These are phyloP conservation scores for Cardamine chenopodiifolia DNA, from an alignment of 345 rosid genomes.

Conservation along the genomic window DNA sequence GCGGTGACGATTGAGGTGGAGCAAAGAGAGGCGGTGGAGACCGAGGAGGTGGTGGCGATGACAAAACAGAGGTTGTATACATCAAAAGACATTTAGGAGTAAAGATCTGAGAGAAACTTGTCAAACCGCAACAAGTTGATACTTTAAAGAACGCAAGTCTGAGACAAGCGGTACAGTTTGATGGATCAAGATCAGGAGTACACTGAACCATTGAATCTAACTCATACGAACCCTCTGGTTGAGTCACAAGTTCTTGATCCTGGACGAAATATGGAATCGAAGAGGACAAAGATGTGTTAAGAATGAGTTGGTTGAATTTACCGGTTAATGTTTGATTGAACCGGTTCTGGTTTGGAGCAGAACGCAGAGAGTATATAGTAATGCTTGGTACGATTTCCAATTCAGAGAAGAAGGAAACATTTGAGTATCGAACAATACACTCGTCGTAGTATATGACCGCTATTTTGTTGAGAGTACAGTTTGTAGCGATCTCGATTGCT, in stretches of 20 bases:
- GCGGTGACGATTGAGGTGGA: background rate
- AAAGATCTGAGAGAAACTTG: conserved; percentile 14
- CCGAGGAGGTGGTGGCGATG: background rate
- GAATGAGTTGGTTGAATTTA: conserved; percentile 12
- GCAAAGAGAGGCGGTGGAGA: too few relatives aligned
- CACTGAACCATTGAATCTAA: conserved; percentile 34
- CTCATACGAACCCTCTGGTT: conserved; percentile 22
- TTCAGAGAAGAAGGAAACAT: too few relatives aligned
- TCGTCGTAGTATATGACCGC: background rate
- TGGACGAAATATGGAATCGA: conserved; percentile 18
- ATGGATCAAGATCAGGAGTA: conserved; percentile 29
- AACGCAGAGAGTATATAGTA: background rate
- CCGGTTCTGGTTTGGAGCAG: background rate
- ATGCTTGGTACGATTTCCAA: too few relatives aligned
- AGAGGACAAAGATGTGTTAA: conserved; percentile 10
- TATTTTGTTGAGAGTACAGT: conserved; percentile 37
- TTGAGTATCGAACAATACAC: too few relatives aligned
- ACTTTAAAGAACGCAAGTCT: background rate
- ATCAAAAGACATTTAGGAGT: conserved; percentile 34
- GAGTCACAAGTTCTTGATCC: conserved; percentile 33
- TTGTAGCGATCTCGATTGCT: background rate
- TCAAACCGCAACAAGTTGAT: conserved; percentile 21
- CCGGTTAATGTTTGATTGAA: conserved; percentile 9
- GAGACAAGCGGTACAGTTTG: conserved; percentile 20
- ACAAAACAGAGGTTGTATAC: conserved; percentile 2